Evolutionary conservation across 2,329 filamentous ascomycete genomes (phyloP).

Genomic region (Trichoderma sp.): DNA sequence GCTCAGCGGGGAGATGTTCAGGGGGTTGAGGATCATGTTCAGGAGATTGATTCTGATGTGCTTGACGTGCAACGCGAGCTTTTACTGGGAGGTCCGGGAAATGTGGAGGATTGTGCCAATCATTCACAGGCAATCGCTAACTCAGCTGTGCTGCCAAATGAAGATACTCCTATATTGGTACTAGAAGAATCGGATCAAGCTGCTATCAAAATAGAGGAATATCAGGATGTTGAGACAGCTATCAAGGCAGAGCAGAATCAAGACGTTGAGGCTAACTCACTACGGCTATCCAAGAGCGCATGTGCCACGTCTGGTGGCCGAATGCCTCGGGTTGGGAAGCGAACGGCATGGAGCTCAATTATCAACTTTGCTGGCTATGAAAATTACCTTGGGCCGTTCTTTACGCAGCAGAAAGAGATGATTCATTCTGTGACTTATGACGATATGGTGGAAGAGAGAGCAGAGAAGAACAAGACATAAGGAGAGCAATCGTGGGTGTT

Average conservation of each 20-base stretch:
- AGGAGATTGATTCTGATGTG: neutral
- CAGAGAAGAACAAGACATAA: neutral
- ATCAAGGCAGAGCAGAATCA: neutral
- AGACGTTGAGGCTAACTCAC: neutral
- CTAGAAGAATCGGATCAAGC: neutral
- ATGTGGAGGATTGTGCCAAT: neutral
- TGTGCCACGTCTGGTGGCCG: neutral
- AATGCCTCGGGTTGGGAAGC: neutral
- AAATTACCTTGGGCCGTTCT: neutral
- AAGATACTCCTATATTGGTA: neutral
- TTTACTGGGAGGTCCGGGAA: neutral
- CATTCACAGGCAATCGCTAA: fast-evolving
- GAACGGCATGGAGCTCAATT: neutral
- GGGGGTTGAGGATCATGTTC: neutral
- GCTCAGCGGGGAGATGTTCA: neutral
- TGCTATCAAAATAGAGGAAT: neutral
- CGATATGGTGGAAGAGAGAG: neutral
- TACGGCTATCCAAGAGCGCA: neutral
- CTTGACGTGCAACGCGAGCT: no score
- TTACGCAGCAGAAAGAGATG: neutral
- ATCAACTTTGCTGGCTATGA: constrained; percentile 10
- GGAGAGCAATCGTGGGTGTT: neutral
- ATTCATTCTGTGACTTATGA: neutral
- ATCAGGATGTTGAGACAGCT: neutral
- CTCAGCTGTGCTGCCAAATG: neutral